Evolutionary conservation across 441 rosid species (phyloP), one percentile per base, ranked within the genome.

Genomic region (Adansonia gregorii): DNA sequence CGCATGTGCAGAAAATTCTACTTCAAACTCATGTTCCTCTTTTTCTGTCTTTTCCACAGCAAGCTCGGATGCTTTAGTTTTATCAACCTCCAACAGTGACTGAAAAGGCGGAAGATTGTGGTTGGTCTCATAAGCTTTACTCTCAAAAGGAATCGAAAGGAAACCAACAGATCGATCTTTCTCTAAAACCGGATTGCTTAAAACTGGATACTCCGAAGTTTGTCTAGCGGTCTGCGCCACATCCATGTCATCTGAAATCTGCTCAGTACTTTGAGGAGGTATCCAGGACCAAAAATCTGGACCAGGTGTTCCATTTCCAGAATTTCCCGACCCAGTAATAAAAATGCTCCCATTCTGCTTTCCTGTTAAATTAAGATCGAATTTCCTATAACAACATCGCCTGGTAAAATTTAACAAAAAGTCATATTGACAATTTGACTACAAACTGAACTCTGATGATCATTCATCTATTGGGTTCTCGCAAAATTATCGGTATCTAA

Each of bases 281-380:
- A 89, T 77, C 99, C 98, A 92, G 8, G 97, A 91, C 99, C 97
- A 95, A 87, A 95, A 95, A 78, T 95, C 97, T 0, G 98, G 98
- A 73, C 98, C 97, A 24, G 97, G 97, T 14, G 92, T 87, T 76
- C 73, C 87, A 17, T 81, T 77, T 39, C 88, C 86, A 72, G 93
- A 83, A 69, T 78, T 74, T 70, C 85, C 89, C 0, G 92, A 76
- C 66, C 63, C 54, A 58, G 93, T 87, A 59, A 87, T 82, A 52
- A 86, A 74, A 8, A 86, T 84, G 60, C 86, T 81, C 64, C 81
- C 83, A 72, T 73, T 84, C 77, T 80, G 79, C 20, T 43, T 55
- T 76, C 92, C 97, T 89, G 78, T 43, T 73, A 20, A 20, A 43
- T 59, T 72, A 14, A 54, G 27, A 54, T 14, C 55, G n/a, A 72